Base-by-base conservation (phyloP, 768 basidiomycete genomes). In the Daedaleopsis nitida region DNA sequence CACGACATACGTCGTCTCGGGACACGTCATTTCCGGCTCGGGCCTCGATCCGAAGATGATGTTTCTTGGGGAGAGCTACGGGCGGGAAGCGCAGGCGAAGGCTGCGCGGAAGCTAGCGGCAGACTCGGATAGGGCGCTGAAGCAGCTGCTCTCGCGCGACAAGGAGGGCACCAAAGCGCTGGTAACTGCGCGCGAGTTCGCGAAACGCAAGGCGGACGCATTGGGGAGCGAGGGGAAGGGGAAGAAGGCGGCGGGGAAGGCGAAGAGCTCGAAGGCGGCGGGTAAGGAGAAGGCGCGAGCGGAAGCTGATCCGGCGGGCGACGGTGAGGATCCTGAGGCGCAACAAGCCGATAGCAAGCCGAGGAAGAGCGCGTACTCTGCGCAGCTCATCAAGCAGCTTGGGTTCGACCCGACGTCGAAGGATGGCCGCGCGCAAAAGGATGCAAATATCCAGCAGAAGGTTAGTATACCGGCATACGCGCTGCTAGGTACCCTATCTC, bases 341-440 rank as follows among this genome's bases (percentile, higher is more conserved):
- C 27, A 32, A 42, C 54, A 59, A 37, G 60, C 73, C 35, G 63
- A 43, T 1, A 58, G 47, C 16, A 64, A 66, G 37, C 44, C 55
- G 47, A 66, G 65, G 52, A 84, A 80, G 68, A 77, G 73, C 48
- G 81, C 83, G 1, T 94, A 88, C 71, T 86, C 87, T 42, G 85
- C 87, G 0, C 77, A 78, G 52, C 72, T 89, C 23, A 84, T 94
- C 68, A 87, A 87, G 68, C 78, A 82, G 5, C 77, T 94, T 3
- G 92, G 92, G 1, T 94, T 94, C 60, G 90, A 94, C 73, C 92
- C 92, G 24, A 83, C 85, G 2, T 68, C 78, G 9, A 87, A 85
- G 67, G 72, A 76, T 45, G 84, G 85, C 1, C 80, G 77, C 43
- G 74, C 57, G 75, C 43, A 78, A 77, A 59, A 65, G 64, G 56